Conservation (phyloP, 352 stramenopile genomes). For the Elongisporangium undulatum region DNA sequence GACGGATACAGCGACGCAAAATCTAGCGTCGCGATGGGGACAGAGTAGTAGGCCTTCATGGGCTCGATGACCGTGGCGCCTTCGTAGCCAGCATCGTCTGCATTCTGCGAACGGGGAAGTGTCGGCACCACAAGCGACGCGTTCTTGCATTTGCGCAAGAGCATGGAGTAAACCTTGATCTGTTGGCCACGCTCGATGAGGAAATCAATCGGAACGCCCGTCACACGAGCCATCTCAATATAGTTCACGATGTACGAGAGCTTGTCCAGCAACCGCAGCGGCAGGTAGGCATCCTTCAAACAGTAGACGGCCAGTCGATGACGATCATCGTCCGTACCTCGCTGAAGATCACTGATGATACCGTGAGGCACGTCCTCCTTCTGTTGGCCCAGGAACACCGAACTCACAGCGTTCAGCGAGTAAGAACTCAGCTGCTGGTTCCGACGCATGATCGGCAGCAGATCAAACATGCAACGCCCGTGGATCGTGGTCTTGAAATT, state of each 20-base stretch:
- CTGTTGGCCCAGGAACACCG: constrained; percentile 97
- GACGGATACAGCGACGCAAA: constrained; percentile 99
- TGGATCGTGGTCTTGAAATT: constrained; percentile 98
- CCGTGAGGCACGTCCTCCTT: constrained; percentile 99
- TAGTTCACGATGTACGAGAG: constrained; percentile 99
- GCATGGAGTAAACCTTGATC: constrained; percentile 99
- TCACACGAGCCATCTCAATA: constrained; percentile 99
- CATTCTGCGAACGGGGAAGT: constrained; percentile 84
- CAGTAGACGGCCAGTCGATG: constrained; percentile 99
- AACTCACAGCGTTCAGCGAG: constrained; percentile 98
- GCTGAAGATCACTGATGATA: constrained; percentile 95
- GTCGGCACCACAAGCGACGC: constrained; percentile 96
- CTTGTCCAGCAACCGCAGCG: constrained; percentile 97
- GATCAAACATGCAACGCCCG: constrained; percentile 98
- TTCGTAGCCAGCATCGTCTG: constrained; percentile 92
- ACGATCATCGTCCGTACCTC: constrained; percentile 96
- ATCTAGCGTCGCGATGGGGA: constrained; percentile 99
- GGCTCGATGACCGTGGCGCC: constrained; percentile 99
- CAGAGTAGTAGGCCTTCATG: constrained; percentile 98
- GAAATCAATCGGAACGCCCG: constrained; percentile 97
- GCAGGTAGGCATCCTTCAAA: constrained; percentile 98
- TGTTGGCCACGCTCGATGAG: constrained; percentile 98
- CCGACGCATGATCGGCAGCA: constrained; percentile 99
- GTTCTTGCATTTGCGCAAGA: constrained; percentile 95
- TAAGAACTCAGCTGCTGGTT: constrained; percentile 99